Evolutionary conservation across 331 rosid genomes (phyloP).

Genomic region (Erythrophleum ivorense): DNA sequence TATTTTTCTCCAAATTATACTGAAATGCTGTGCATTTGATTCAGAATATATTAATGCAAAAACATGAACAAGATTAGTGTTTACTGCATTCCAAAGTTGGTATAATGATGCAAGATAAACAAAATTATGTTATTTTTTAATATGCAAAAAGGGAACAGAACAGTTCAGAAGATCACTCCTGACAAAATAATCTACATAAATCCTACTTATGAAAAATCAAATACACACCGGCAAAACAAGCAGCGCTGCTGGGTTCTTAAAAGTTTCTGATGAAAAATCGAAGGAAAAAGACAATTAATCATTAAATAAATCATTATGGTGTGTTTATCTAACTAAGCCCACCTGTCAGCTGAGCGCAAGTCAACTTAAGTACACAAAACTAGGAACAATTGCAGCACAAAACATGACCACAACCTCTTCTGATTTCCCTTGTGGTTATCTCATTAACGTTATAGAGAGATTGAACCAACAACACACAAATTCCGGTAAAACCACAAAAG

Average conservation of each 20-base stretch:
- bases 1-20: not conserved
- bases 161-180: constrained; percentile 1
- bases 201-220: not conserved
- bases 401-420: not conserved
- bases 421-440: not conserved
- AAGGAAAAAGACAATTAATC: not conserved
- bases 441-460: not conserved
- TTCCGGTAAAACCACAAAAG: not conserved
- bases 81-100: not conserved
- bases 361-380: not conserved
- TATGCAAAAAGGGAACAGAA: not conserved
- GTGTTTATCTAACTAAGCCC: not conserved
- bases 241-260: not conserved
- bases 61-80: not conserved
- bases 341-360: constrained; percentile 20
- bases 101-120: not conserved
- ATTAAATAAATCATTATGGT: not conserved
- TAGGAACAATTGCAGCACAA: not conserved
- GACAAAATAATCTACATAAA: not conserved
- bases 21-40: not conserved
- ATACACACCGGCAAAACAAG: not conserved
- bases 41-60: not conserved
- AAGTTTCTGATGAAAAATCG: not conserved
- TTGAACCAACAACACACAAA: not conserved
- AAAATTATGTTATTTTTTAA: not conserved